These are phyloP conservation scores for Cercospora nicotianae DNA, from an alignment of 2,329 filamentous ascomycete species.

Conservation along the genomic window DNA sequence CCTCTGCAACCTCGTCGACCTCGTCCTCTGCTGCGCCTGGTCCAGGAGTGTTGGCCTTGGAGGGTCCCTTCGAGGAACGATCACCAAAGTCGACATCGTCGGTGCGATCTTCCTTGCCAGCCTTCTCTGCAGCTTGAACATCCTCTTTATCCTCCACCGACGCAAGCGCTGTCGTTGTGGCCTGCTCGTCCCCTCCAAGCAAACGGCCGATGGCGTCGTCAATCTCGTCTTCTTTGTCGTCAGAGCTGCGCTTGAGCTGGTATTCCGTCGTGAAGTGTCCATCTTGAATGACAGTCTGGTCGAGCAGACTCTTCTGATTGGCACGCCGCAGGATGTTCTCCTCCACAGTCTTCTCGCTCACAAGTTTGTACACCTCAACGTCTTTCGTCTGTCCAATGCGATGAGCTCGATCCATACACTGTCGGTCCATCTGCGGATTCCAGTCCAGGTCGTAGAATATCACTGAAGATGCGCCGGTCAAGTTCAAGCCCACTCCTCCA, in stretches of 20 bases:
- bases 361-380: constrained; percentile 86
- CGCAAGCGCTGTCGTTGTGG: constrained; percentile 72
- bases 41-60: constrained; percentile 40
- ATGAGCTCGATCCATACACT: constrained; percentile 96
- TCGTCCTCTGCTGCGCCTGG: constrained; percentile 41
- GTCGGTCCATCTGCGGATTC: constrained; percentile 99
- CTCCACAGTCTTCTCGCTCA: constrained; percentile 74
- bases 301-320: constrained; percentile 95
- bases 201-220: constrained; percentile 85
- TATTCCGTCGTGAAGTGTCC: constrained; percentile 97
- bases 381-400: constrained; percentile 96
- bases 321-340: constrained; percentile 96
- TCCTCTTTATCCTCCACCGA: constrained; percentile 92
- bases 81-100: constrained; percentile 75
- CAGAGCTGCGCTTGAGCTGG: constrained; percentile 34
- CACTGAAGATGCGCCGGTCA: constrained; percentile 94
- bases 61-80: constrained; percentile 55
- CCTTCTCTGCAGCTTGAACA: constrained; percentile 79
- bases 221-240: constrained; percentile 62
- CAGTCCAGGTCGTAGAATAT: constrained; percentile 99
- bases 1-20: constrained; percentile 53
- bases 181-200: constrained; percentile 63
- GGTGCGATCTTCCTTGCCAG: constrained; percentile 80
- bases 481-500: constrained; percentile 90
- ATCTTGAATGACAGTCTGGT: constrained; percentile 97